Base-by-base conservation (phyloP, 2,329 filamentous ascomycete species). In the Zopfia rhizophila region DNA sequence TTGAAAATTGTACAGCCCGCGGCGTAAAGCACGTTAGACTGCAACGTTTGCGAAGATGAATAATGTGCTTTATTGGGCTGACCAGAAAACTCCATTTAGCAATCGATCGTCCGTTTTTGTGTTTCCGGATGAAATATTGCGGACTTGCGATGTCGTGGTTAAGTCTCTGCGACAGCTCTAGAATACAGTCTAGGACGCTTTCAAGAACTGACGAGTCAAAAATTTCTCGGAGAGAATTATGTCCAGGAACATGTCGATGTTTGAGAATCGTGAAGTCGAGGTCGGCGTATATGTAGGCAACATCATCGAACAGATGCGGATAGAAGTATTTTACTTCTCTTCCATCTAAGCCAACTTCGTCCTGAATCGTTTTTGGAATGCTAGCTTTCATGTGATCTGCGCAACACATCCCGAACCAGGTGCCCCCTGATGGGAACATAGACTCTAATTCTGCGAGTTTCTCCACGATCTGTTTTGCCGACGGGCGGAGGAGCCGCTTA, bases 381-480 rank as follows among this genome's bases (percentile, higher is more conserved):
- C n/a, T n/a, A n/a, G n/a, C n/a, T n/a, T n/a, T n/a, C n/a, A n/a
- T n/a, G n/a, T n/a, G n/a, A n/a, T n/a, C n/a, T n/a, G n/a, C n/a
- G n/a, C n/a, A n/a, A n/a, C n/a, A n/a, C n/a, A n/a, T n/a, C n/a
- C n/a, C n/a, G n/a, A n/a, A n/a, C n/a, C n/a, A n/a, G n/a, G n/a
- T n/a, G n/a, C n/a, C n/a, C n/a, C n/a, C 18, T 3, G 40, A 10
- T 3, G 18, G 25, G 8, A 25, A 12, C 2, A 38, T 8, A 3
- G 22, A 14, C 6, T 35, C 17, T 3, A 48, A 14, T 16, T 42
- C 30, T 23, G 27, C 28, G 5, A 52, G 13, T 12, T 16, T 18
- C 23, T 44, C 29, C 5, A 45, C 39, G 18, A 52, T 35, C 27
- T 52, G 44, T 12, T 42, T 30, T 3, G 36, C 21, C 2, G 44